These are phyloP conservation scores for Penicillium robsamsonii DNA, from an alignment of 495 filamentous ascomycete genomes.

Conservation along the genomic window DNA sequence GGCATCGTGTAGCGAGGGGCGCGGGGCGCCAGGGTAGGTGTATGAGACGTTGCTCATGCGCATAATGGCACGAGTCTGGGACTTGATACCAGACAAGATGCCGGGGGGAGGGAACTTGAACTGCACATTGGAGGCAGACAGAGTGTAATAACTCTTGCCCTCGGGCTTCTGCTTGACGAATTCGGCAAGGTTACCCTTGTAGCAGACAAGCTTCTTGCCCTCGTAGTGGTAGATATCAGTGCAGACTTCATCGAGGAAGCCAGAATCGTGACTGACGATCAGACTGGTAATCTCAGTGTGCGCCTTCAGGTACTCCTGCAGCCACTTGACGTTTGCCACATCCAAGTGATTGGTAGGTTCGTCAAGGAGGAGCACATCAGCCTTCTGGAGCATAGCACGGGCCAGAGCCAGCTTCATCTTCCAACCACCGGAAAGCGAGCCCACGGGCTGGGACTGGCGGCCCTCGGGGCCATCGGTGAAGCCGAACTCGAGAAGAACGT, in stretches of 20 bases:
- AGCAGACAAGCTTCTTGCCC: constrained; percentile 90
- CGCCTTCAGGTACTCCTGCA: constrained; percentile 89
- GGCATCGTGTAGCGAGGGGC: constrained; percentile 86
- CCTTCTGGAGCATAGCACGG: constrained; percentile 92
- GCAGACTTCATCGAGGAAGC: constrained; percentile 94
- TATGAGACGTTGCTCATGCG: constrained; percentile 90
- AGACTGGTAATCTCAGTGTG: constrained; percentile 96
- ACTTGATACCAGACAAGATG: constrained; percentile 93
- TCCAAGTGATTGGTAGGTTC: constrained; percentile 99
- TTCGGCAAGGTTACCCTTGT: constrained; percentile 89
- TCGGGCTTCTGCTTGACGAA: constrained; percentile 95
- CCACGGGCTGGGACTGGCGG: constrained; percentile 80
- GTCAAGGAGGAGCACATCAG: constrained; percentile 93
- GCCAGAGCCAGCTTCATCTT: constrained; percentile 99
- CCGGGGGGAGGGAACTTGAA: constrained; percentile 98
- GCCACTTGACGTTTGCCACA: constrained; percentile 92
- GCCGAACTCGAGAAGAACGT: constrained; percentile 84
- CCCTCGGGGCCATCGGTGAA: constrained; percentile 90
- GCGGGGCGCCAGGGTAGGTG: constrained; percentile 81
- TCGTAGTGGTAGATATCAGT: constrained; percentile 99
- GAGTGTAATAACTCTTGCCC: constrained; percentile 96
- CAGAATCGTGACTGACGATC: constrained; percentile 97
- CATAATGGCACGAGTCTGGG: constrained; percentile 85
- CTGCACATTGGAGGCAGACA: constrained; percentile 82
- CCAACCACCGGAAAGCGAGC: constrained; percentile 97